Conservation (phyloP, 148 eudicot genomes). For the Camellia sinensis region DNA sequence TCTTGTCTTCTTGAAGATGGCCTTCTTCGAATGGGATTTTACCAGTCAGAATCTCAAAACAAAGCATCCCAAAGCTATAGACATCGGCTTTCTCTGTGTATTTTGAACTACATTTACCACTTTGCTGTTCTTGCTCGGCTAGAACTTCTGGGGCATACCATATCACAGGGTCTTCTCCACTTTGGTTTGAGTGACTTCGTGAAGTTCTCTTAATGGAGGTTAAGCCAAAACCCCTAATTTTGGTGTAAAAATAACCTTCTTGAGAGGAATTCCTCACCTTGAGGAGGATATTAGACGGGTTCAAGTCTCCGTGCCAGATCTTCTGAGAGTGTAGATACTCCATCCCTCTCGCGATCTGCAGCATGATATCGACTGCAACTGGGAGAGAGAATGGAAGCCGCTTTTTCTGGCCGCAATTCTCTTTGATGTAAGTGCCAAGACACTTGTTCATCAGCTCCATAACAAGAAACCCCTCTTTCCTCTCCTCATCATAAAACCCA, state of each 20-base stretch:
- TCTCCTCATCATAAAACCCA: slow-evolving; percentile 60
- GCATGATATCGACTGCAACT: slow-evolving; percentile 63
- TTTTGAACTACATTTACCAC: slow-evolving; percentile 26
- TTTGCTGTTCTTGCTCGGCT: slow-evolving; percentile 52
- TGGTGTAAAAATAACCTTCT: slow-evolving; percentile 45
- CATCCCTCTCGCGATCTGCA: slow-evolving; percentile 74
- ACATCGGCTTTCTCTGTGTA: slow-evolving; percentile 68
- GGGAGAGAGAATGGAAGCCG: slow-evolving; percentile 49
- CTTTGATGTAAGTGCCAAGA: slow-evolving; percentile 44
- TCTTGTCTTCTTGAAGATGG: slow-evolving; percentile 63
- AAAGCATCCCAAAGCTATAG: slow-evolving; percentile 69
- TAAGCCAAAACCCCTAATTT: slow-evolving; percentile 53
- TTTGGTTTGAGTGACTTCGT: slow-evolving; percentile 24
- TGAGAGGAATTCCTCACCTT: slow-evolving; percentile 40
- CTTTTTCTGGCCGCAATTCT: slow-evolving; percentile 46
- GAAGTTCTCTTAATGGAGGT: slow-evolving; percentile 32
- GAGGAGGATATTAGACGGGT: slow-evolving; percentile 53
- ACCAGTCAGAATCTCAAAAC: slow-evolving; percentile 65
- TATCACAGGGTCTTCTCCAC: slow-evolving; percentile 31
- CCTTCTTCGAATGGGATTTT: slow-evolving; percentile 63
- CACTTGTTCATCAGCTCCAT: slow-evolving; percentile 59
- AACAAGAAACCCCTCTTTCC: slow-evolving; percentile 51
- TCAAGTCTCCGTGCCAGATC: slow-evolving; percentile 61
- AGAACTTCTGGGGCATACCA: slow-evolving; percentile 76
- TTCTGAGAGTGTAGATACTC: slow-evolving; percentile 55